Evolutionary conservation across 2,329 filamentous ascomycete genomes (phyloP).

Genomic region (Colletotrichum gigasporum): DNA sequence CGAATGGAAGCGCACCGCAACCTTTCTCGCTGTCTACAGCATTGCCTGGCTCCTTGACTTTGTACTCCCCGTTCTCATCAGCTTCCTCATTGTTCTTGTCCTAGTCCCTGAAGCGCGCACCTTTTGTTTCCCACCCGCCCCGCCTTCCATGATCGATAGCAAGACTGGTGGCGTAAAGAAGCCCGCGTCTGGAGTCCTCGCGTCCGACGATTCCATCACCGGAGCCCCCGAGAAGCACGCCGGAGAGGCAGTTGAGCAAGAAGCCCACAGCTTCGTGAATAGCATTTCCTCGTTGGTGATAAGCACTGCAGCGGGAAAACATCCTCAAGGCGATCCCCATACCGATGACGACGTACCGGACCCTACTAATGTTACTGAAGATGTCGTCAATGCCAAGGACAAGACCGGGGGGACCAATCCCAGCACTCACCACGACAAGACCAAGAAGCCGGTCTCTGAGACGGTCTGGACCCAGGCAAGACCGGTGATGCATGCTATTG

Average conservation of each 20-base stretch:
- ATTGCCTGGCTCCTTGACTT: conserved; percentile 78
- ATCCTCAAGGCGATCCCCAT: conserved; percentile 72
- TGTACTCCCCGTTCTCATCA: conserved; percentile 69
- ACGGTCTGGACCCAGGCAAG: conserved; percentile 82
- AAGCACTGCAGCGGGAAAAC: conserved; percentile 79
- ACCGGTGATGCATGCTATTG: conserved; percentile 71
- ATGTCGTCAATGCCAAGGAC: conserved; percentile 51
- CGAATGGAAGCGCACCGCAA: conserved; percentile 73
- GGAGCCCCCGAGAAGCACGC: conserved; percentile 85
- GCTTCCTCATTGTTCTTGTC: conserved; percentile 72
- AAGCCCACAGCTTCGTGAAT: conserved; percentile 83
- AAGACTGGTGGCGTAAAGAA: conserved; percentile 80
- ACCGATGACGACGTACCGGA: conserved; percentile 65
- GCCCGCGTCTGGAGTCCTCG: conserved; percentile 78
- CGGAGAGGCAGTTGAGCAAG: conserved; percentile 84
- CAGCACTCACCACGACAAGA: conserved; percentile 71
- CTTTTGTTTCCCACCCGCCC: conserved; percentile 79
- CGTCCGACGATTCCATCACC: conserved; percentile 79
- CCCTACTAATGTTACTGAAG: conserved; percentile 47
- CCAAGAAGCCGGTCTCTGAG: conserved; percentile 79
- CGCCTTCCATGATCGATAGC: conserved; percentile 75
- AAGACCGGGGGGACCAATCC: conserved; percentile 58
- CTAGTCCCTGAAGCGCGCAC: conserved; percentile 69
- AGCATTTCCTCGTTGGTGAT: conserved; percentile 75
- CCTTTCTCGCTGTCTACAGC: conserved; percentile 66